These are phyloP conservation scores for Macrophomina pseudophaseolina DNA, from an alignment of 2,329 filamentous ascomycete genomes.

Conservation along the genomic window DNA sequence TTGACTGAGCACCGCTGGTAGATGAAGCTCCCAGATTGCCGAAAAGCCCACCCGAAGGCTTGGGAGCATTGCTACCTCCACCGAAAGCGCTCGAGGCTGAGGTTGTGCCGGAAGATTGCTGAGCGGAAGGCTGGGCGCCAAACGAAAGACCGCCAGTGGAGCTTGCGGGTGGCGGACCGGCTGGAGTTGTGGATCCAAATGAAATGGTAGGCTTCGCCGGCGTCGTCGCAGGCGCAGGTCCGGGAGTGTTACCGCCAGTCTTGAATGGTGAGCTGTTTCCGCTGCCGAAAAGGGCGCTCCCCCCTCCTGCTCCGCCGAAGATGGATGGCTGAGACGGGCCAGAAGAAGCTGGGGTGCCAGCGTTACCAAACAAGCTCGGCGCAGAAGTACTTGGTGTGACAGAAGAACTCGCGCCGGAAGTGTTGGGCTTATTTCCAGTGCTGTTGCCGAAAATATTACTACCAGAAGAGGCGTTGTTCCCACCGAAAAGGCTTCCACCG, in stretches of 20 bases:
- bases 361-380: slow-evolving; percentile 10
- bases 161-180: slow-evolving; percentile 40
- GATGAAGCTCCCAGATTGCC: slow-evolving; percentile 28
- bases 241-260: slow-evolving; percentile 8
- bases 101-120: slow-evolving; percentile 21
- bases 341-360: neutral
- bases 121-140: slow-evolving; percentile 2
- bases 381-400: slow-evolving; percentile 7
- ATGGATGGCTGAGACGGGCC: slow-evolving; percentile 34
- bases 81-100: slow-evolving; percentile 15
- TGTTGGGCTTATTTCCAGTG: slow-evolving; percentile 23
- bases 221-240: slow-evolving; percentile 30
- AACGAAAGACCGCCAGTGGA: slow-evolving; percentile 21
- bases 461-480: slow-evolving; percentile 31
- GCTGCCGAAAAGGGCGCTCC: slow-evolving; percentile 22
- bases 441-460: slow-evolving; percentile 18
- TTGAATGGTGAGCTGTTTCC: slow-evolving; percentile 16
- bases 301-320: slow-evolving; percentile 31
- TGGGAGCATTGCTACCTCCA: slow-evolving; percentile 29
- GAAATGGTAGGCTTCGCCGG: slow-evolving; percentile 44
- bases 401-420: slow-evolving; percentile 31
- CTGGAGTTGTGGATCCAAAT: slow-evolving; percentile 44
- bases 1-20: slow-evolving; percentile 25
- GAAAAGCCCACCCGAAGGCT: slow-evolving; percentile 37
- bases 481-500: slow-evolving; percentile 49